Percentiles rank a stretch among this genome's conserved stretches.
Evolutionary conservation across 2,329 filamentous ascomycete species (phyloP).

Genomic region (Penicillium decumbens): DNA sequence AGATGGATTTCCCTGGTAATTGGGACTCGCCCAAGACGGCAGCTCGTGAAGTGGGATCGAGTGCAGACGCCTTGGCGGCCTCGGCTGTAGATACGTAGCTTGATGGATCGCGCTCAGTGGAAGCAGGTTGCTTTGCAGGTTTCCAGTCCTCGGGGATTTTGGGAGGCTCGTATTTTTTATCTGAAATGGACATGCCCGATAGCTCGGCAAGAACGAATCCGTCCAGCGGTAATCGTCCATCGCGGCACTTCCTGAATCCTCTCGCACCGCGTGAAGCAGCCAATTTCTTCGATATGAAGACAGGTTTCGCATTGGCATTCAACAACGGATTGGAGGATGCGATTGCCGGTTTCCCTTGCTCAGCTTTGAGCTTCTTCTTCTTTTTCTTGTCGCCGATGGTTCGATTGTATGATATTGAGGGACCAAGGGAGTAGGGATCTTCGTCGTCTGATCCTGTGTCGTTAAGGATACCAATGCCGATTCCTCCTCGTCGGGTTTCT

Average conservation of each 20-base stretch:
- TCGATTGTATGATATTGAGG: conserved; percentile 80
- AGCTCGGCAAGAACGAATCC: conserved; percentile 69
- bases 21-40: conserved; percentile 73
- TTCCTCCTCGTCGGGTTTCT: conserved; percentile 57
- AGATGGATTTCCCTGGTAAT: conserved; percentile 88
- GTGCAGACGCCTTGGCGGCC: conserved; percentile 68
- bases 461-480: conserved; percentile 85
- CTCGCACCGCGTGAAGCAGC: conserved; percentile 41
- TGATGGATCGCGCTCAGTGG: conserved; percentile 30
- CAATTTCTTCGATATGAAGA: conserved; percentile 68
- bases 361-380: conserved; percentile 53
- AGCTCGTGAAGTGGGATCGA: conserved; percentile 73
- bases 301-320: conserved; percentile 61
- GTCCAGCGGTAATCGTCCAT: conserved; percentile 72
- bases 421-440: conserved; percentile 87
- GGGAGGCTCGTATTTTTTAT: conserved; percentile 45
- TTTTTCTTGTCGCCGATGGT: conserved; percentile 78
- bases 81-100: conserved; percentile 66
- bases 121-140: conserved; percentile 51
- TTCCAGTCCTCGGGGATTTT: conserved; percentile 60
- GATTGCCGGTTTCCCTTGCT: conserved; percentile 37
- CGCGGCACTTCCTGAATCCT: conserved; percentile 67
- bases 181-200: conserved; percentile 47
- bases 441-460: conserved; percentile 94
- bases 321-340: conserved; percentile 60